Base-by-base conservation (phyloP, 2,329 filamentous ascomycete genomes). In the Botryosphaeria dothidea region DNA sequence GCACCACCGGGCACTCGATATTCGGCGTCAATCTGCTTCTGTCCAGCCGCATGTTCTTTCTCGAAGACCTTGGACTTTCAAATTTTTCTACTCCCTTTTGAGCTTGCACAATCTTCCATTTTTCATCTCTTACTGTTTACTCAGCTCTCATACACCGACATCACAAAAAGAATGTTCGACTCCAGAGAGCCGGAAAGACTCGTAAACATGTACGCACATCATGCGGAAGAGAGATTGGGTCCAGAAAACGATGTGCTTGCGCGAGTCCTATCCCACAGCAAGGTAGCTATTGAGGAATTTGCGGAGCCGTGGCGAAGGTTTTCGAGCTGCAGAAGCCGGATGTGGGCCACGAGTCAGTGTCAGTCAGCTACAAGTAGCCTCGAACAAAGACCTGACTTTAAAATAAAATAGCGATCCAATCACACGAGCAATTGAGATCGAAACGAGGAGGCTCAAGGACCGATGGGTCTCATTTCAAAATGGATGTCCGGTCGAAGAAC, bases 241-340 rank as follows among this genome's bases (percentile, higher is more conserved):
- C 29, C 54, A 0, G 62, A 29, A 1, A 67, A 34, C 17, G 36
- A 62, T 29, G 65, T 38, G 9, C 46, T 67, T 6, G 54, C 38
- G 2, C 23, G 74, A 68, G n/a, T 77, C 69, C 4, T 71, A 65
- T 23, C 70, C 69, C 21, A 31, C 5, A 27, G 52, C 4, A 46
- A 56, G 17, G 36, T 36, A 29, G 64, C 51, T 45, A 48, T 51
- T 6, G 64, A 68, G 21, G 27, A 36, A 25, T 54, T 62, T 0
- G 46, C 43, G 4, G 57, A 57, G 27, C 64, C 67, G 46, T 67
- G 66, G 67, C 64, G 66, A 8, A 65, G 41, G 27, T 69, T 65
- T 69, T 65, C 27, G 68, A 69, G 38, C 68, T 66, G 3, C 68
- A 61, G 65, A 51, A 66, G 41, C 52, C 25, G 6, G 19, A 23